A percentile compares a stretch with the other conserved stretches of the same genome.
Evolutionary conservation across 225 moss, liverwort and hornwort genomes (phyloP).

Genomic region (Polytrichum commune): DNA sequence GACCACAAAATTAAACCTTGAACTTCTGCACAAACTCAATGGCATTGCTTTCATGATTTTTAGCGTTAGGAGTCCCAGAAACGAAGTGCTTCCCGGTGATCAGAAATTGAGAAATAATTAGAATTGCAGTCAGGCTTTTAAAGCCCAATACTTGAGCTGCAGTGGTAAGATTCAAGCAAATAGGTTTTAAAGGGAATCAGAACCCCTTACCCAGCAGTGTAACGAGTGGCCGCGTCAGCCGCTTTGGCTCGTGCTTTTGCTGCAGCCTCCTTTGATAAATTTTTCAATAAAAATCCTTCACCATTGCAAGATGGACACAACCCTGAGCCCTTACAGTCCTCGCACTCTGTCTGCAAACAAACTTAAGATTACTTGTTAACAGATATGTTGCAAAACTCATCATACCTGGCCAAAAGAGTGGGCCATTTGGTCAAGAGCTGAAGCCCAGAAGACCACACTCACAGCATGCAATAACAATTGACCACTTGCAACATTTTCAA

Average conservation of each 20-base stretch:
- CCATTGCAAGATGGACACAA: slow-evolving; percentile 81
- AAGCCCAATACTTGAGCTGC: too few relatives aligned
- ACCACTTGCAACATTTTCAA: slow-evolving; percentile 1
- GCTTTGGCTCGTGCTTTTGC: slow-evolving; percentile 77
- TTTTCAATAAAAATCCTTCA: slow-evolving; percentile 80
- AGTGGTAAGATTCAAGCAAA: too few relatives aligned
- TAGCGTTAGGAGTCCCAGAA: too few relatives aligned
- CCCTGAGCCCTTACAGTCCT: slow-evolving; percentile 87
- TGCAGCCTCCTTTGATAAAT: slow-evolving; percentile 66
- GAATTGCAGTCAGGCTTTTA: too few relatives aligned
- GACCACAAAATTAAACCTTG: background rate
- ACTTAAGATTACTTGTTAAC: background rate
- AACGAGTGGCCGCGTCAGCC: slow-evolving; percentile 91
- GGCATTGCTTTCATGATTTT: too few relatives aligned
- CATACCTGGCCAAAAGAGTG: too few relatives aligned
- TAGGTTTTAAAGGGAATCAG: too few relatives aligned
- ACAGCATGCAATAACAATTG: background rate
- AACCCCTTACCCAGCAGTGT: slow-evolving; percentile 77
- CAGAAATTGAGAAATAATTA: too few relatives aligned
- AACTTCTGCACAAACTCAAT: background rate
- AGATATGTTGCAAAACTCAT: too few relatives aligned
- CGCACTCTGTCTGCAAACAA: slow-evolving; percentile 58
- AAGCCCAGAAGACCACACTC: too few relatives aligned
- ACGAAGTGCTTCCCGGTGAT: too few relatives aligned
- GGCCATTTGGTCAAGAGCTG: too few relatives aligned